Percentiles rank a stretch among this genome's conserved stretches.
phyloP scores from a whole-genome alignment of 306 rosid genomes.

The Canavalia gladiata region DNA sequence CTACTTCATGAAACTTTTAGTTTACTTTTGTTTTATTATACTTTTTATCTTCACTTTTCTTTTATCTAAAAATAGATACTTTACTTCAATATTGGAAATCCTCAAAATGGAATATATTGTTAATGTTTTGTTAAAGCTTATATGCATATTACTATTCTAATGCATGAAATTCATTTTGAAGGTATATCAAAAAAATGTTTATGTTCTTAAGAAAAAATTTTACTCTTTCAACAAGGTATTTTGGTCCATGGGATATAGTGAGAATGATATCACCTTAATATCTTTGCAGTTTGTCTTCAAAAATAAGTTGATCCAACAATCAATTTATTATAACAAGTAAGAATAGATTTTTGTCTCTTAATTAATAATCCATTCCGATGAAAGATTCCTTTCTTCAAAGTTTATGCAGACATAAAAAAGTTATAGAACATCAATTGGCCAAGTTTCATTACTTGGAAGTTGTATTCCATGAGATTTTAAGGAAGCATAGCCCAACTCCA shows the following conservation, averaged over 20 bases:
- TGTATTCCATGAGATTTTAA: slow-evolving; percentile 88
- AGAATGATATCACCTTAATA: slow-evolving; percentile 71
- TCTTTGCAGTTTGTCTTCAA: slow-evolving; percentile 93
- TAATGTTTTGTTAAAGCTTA: slow-evolving; percentile 15
- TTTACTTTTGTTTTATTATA: background rate
- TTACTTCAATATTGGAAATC: slow-evolving; percentile 95
- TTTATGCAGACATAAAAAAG: slow-evolving; percentile 64
- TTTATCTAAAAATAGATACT: slow-evolving; percentile 64
- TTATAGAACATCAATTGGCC: slow-evolving; percentile 70
- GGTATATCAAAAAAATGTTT: slow-evolving; percentile 90
- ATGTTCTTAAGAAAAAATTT: slow-evolving; percentile 81
- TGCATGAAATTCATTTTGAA: slow-evolving; percentile 40
- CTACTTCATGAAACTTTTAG: background rate
- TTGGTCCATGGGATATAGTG: slow-evolving; percentile 83
- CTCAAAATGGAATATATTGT: slow-evolving; percentile 53
- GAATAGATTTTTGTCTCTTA: background rate
- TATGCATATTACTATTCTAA: background rate
- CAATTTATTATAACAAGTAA: background rate
- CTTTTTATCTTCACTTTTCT: slow-evolving; percentile 37
- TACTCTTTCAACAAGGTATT: slow-evolving; percentile 90
- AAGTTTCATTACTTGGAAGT: slow-evolving; percentile 76
- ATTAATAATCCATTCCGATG: slow-evolving; percentile 12
- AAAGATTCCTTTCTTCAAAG: slow-evolving; percentile 22
- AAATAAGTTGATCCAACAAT: slow-evolving; percentile 57
- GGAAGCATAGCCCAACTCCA: slow-evolving; percentile 82